These are phyloP conservation scores for Sporisorium scitamineum DNA, from an alignment of 1,284 basidiomycete species.

Conservation along the genomic window DNA sequence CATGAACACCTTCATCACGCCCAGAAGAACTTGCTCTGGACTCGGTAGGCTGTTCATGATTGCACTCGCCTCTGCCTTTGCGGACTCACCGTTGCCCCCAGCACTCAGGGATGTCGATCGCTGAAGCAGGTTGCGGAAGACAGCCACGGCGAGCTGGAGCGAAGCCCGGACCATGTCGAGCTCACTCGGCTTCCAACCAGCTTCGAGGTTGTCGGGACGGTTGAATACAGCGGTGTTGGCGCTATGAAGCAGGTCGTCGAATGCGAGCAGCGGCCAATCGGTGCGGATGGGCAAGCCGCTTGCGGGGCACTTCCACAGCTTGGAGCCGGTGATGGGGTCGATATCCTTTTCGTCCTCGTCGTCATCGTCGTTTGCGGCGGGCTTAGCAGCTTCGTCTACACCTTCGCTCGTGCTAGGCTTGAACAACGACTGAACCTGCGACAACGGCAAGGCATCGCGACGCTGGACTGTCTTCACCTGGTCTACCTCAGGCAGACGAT, in stretches of 20 bases:
- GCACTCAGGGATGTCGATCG: neutral
- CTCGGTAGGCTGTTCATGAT: slow-evolving; percentile 34
- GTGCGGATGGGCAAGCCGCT: slow-evolving; percentile 76
- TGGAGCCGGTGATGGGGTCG: slow-evolving; percentile 57
- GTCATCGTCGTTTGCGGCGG: slow-evolving; percentile 65
- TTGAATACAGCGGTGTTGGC: slow-evolving; percentile 62
- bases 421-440: slow-evolving; percentile 26
- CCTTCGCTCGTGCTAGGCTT: slow-evolving; percentile 10
- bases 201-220: slow-evolving; percentile 79
- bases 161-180: slow-evolving; percentile 80
- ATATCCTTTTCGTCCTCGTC: slow-evolving; percentile 33
- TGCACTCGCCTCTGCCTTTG: slow-evolving; percentile 11
- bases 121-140: slow-evolving; percentile 35
- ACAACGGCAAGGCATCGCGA: slow-evolving; percentile 18
- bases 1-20: slow-evolving; percentile 94
- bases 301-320: slow-evolving; percentile 70
- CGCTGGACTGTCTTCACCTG: neutral
- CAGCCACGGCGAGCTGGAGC: slow-evolving; percentile 74
- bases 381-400: neutral
- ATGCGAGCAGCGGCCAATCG: slow-evolving; percentile 80
- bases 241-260: slow-evolving; percentile 80
- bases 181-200: slow-evolving; percentile 83
- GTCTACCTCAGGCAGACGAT: slow-evolving; percentile 11
- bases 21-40: slow-evolving; percentile 72
- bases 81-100: neutral